Evolutionary conservation across 371 early-diverging fungal species (phyloP).

Genomic region (Syncephalastrum sp.): DNA sequence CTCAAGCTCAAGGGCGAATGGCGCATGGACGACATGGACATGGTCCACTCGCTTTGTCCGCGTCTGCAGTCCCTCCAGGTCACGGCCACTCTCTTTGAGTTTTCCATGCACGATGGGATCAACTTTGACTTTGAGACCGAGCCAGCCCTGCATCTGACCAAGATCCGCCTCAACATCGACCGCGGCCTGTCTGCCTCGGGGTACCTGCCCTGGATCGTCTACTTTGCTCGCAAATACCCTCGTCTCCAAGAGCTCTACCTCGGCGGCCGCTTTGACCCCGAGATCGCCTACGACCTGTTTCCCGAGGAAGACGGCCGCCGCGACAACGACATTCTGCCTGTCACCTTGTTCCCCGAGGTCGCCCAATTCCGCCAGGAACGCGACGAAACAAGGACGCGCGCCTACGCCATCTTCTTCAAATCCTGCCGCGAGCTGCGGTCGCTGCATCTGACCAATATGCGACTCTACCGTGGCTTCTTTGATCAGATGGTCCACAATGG

Average conservation of each 20-base stretch:
- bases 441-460: neutral
- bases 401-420: constrained; percentile 2
- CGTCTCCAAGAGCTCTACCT: neutral
- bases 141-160: neutral
- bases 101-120: constrained; percentile 4
- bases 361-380: constrained; percentile 1
- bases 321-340: neutral
- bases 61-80: neutral
- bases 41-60: neutral
- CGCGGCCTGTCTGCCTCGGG: constrained; percentile 3
- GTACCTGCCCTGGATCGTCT: constrained; percentile 1
- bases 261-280: constrained; percentile 1
- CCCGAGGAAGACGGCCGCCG: constrained; percentile 2
- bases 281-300: constrained; percentile 4
- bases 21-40: constrained; percentile 6
- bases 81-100: constrained; percentile 1
- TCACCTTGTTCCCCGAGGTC: constrained; percentile 3
- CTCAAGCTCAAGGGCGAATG: constrained; percentile 4
- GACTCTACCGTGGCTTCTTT: constrained; percentile 4
- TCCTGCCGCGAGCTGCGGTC: neutral
- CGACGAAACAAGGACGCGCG: constrained; percentile 2
- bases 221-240: constrained; percentile 2
- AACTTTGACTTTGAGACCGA: constrained; percentile 4
- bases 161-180: neutral
- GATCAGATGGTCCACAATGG: constrained; percentile 1